Conservation (phyloP, 108 stramenopile species). For the Aurantiochytrium sp. region DNA sequence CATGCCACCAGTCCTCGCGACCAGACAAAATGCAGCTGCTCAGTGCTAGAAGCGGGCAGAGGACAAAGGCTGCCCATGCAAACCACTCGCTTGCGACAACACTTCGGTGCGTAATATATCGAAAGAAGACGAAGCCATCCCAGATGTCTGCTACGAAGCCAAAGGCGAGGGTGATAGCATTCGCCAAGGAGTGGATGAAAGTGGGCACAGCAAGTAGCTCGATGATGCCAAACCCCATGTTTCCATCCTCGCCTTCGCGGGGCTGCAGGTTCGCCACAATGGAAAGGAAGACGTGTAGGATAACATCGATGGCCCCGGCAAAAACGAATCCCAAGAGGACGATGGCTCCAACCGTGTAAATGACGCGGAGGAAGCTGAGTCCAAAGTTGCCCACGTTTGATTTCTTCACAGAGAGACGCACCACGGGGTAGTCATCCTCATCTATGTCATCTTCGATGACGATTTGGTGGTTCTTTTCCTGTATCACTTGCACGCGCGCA, state of each 20-base stretch:
- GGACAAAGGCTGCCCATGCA: background rate
- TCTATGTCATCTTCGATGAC: background rate
- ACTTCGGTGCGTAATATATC: background rate
- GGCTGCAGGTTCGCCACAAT: background rate
- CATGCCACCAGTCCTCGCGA: background rate
- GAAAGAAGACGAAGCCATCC: background rate
- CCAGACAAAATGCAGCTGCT: background rate
- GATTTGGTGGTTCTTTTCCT: background rate
- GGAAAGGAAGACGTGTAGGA: background rate
- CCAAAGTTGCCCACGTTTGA: background rate
- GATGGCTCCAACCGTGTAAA: background rate
- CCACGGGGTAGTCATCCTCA: too few relatives aligned
- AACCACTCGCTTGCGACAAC: background rate
- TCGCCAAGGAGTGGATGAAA: background rate
- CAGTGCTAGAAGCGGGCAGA: background rate
- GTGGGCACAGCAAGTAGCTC: background rate
- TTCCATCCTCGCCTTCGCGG: background rate
- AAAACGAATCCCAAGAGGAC: background rate
- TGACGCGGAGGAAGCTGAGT: background rate
- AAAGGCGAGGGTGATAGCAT: background rate
- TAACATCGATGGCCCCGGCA: background rate
- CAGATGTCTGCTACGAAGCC: constrained; percentile 2
- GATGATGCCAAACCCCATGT: background rate
- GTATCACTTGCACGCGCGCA: background rate
- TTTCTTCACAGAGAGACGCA: background rate